Evolutionary conservation across 2,329 filamentous ascomycete genomes (phyloP).

Genomic region (Onygena corvina): DNA sequence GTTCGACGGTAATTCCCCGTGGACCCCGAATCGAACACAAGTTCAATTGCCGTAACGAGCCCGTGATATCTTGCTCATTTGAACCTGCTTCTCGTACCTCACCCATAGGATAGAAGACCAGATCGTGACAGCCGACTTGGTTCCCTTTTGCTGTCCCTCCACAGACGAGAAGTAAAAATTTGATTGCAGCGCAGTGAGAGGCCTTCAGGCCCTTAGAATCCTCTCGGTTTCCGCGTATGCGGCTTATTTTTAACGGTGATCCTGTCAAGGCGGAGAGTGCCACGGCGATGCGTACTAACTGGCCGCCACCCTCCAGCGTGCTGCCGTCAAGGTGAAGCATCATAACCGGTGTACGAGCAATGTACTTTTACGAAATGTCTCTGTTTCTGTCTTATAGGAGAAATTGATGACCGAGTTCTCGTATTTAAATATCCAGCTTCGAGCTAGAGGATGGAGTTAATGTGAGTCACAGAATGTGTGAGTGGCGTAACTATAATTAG

Average conservation of each 20-base stretch:
- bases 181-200: constrained; percentile 46
- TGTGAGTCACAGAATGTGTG: too few species aligned
- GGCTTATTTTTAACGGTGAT: constrained; percentile 39
- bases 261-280: constrained; percentile 43
- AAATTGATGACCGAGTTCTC: too few species aligned
- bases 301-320: constrained; percentile 51
- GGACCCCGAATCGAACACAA: background rate
- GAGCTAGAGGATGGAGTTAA: too few species aligned
- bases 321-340: constrained; percentile 40
- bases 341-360: constrained; percentile 11
- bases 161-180: constrained; percentile 41
- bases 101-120: constrained; percentile 25
- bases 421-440: too few species aligned
- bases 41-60: constrained; percentile 4
- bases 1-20: constrained; percentile 16
- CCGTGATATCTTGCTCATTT: background rate
- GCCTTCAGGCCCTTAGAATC: constrained; percentile 45
- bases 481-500: too few species aligned
- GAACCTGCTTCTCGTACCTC: background rate
- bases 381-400: too few species aligned
- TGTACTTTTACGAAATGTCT: too few species aligned
- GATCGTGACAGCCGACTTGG: constrained; percentile 25
- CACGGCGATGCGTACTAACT: constrained; percentile 47
- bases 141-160: constrained; percentile 31
- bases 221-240: constrained; percentile 42